Percentiles rank a stretch among this genome's conserved stretches.
These are phyloP conservation scores for Ophiorrhiza pumila DNA, from an alignment of 257 asterid species.

Conservation along the genomic window DNA sequence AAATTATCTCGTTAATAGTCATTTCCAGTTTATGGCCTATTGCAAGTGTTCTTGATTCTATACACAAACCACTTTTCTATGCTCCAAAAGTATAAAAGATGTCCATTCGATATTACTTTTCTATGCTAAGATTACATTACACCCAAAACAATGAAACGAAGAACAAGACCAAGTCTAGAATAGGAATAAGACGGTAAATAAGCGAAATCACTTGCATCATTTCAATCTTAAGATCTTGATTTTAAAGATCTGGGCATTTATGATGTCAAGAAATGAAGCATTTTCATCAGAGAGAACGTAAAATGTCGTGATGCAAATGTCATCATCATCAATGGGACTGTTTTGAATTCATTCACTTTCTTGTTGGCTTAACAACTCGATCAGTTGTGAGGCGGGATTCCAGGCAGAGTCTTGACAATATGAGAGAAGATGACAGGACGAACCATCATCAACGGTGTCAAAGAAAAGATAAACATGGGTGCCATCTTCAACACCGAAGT, in stretches of 20 bases:
- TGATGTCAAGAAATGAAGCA: background rate
- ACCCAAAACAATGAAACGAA: background rate
- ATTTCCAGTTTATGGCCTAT: background rate
- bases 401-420: slow-evolving; percentile 20
- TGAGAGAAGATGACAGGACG: slow-evolving; percentile 17
- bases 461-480: slow-evolving; percentile 63
- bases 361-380: slow-evolving; percentile 6
- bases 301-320: background rate
- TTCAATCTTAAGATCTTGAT: background rate
- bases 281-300: background rate
- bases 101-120: background rate
- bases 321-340: background rate
- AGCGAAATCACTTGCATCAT: background rate
- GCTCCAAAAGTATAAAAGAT: background rate
- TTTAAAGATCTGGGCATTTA: background rate
- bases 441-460: slow-evolving; percentile 13
- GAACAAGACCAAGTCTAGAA: background rate
- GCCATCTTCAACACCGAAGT: slow-evolving; percentile 56
- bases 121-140: background rate
- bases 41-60: background rate
- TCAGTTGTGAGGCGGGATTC: slow-evolving; percentile 4
- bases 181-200: background rate
- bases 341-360: background rate
- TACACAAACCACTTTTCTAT: background rate
- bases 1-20: background rate